Evolutionary conservation across 768 basidiomycete genomes (phyloP).

Genomic region (Serendipita vermifera): DNA sequence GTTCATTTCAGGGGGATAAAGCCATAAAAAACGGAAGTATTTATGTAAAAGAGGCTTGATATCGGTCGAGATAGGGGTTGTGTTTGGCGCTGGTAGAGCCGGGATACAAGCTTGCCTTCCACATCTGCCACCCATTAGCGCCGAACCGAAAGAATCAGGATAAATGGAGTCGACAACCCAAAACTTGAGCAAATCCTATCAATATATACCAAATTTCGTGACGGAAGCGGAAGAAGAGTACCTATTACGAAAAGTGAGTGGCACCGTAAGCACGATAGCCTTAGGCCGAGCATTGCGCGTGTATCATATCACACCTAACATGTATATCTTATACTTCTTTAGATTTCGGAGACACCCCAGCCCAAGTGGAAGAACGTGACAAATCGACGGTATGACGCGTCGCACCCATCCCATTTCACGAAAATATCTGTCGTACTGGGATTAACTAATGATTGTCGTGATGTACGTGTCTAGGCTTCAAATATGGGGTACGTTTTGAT

Average conservation of each 20-base stretch:
- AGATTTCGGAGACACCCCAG: conserved; percentile 71
- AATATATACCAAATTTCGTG: conserved; percentile 69
- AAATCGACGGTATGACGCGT: conserved; percentile 47
- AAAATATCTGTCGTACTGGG: background rate
- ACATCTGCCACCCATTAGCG: too few relatives aligned
- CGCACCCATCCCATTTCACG: background rate
- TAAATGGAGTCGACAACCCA: too few relatives aligned
- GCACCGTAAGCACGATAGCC: background rate
- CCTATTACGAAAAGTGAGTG: conserved; percentile 56
- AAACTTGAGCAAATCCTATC: too few relatives aligned
- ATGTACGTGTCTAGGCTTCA: conserved; percentile 40
- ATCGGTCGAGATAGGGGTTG: too few relatives aligned
- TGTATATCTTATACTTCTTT: conserved; percentile 4
- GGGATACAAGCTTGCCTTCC: too few relatives aligned
- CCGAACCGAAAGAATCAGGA: too few relatives aligned
- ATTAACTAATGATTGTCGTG: background rate
- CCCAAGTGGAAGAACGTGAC: conserved; percentile 68
- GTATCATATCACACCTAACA: background rate
- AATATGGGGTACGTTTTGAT: conserved; percentile 44
- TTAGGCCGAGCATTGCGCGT: background rate
- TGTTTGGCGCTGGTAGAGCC: too few relatives aligned
- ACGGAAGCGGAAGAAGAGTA: conserved; percentile 63
- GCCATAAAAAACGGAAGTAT: too few relatives aligned
- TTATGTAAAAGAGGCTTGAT: too few relatives aligned
- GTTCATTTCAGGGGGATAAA: too few relatives aligned